phyloP scores from a whole-genome alignment of 352 stramenopile species.

The Phytophthora sp. region DNA sequence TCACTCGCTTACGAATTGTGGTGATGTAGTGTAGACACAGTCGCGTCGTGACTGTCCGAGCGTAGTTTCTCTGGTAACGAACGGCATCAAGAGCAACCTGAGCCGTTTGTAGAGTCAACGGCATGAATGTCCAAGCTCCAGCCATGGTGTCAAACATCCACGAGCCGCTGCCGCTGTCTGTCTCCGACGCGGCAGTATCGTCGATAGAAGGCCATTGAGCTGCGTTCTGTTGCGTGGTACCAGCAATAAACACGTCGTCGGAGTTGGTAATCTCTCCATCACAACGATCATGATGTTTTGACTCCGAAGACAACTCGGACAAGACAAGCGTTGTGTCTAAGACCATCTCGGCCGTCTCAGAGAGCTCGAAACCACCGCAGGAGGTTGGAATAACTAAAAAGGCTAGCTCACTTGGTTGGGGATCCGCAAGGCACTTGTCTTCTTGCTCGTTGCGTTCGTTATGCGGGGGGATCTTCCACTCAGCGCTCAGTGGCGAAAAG shows the following conservation, averaged over 20 bases:
- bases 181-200: not conserved
- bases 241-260: not conserved
- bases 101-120: conserved; percentile 24
- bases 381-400: no score
- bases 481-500: not conserved
- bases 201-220: conserved; percentile 4
- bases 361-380: not conserved
- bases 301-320: not conserved
- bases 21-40: conserved; percentile 55
- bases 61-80: conserved; percentile 51
- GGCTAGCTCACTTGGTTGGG: not conserved
- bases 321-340: not conserved
- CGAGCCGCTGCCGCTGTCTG: not conserved
- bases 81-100: conserved; percentile 47
- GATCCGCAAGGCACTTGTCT: conserved; percentile 5
- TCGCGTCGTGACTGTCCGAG: conserved; percentile 32
- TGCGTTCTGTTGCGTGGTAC: not conserved
- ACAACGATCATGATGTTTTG: conserved; percentile 15
- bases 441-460: conserved; percentile 12
- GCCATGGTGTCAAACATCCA: conserved; percentile 22
- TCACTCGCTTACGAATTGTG: conserved; percentile 29
- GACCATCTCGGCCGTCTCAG: conserved; percentile 4
- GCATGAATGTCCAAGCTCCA: conserved; percentile 27
- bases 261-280: conserved; percentile 15
- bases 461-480: conserved; percentile 9